Evolutionary conservation across 352 stramenopile species (phyloP), one percentile per base, ranked within the genome.

Genomic region (Phytophthora kernoviae): DNA sequence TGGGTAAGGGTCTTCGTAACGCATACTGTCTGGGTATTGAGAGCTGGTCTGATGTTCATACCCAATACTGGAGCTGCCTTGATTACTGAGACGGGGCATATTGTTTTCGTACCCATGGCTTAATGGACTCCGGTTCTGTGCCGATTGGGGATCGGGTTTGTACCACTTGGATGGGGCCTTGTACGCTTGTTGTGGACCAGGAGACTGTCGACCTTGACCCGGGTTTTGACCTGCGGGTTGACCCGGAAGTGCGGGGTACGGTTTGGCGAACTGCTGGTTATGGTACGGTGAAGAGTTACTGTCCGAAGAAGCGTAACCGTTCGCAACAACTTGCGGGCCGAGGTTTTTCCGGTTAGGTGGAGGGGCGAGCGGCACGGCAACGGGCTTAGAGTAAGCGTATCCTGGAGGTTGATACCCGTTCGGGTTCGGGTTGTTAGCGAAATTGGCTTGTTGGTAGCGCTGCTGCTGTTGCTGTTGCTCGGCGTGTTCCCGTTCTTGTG

Each of bases 401-500:
- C 46, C 61, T 17, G 59, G 50, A 1, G 60, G 61, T 15, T 64
- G 60, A 52, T 85, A 69, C 30, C 62, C 63, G 39, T 71, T 67
- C 54, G 49, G 45, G 52, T 60, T 62, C 30, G 41, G 45, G 42
- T 71, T 74, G 20, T 70, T 67, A 41, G 62, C 43, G 27, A 58
- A 46, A 6, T 79, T 70, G 8, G 74, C 67, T 44, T 86, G 77
- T 30, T 76, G 73, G 30, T 87, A 81, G 9, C 70, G 75, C 33
- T 81, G 61, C 24, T 83, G 73, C 14, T 77, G 71, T 24, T 79
- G 60, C 48, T 83, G 70, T 37, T 77, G 55, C 42, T 75, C 48
- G n/a, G 49, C 52, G 15, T 39, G 51, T 21, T 68, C 60, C 10
- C 65, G 75, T 50, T 84, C 70, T 32, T 84, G 64, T 8, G 70